phyloP scores from a whole-genome alignment of 108 stramenopile genomes.

The Cyclotella cryptica region DNA sequence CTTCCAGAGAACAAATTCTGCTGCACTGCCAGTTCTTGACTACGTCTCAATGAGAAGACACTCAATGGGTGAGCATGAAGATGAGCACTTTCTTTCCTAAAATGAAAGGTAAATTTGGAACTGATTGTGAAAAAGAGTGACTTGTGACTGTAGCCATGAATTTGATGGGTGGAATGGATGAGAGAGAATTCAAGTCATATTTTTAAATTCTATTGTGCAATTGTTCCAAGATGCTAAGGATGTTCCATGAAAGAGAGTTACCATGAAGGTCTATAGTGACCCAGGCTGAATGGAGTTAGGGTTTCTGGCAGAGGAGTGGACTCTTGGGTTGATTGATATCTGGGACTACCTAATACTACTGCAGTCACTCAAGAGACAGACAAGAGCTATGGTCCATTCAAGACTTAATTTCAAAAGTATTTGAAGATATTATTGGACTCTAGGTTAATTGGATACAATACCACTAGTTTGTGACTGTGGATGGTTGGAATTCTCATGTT shows the following conservation, averaged over 20 bases:
- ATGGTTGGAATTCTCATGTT: too few species aligned
- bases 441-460: too few species aligned
- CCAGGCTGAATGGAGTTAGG: constrained; percentile 24
- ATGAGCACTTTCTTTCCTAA: constrained; percentile 20
- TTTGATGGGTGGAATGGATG: constrained; percentile 34
- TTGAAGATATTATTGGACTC: too few species aligned
- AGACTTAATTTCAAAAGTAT: too few species aligned
- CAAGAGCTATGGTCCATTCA: too few species aligned
- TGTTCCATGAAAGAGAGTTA: constrained; percentile 22
- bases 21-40: constrained; percentile 29
- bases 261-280: constrained; percentile 35
- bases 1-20: constrained; percentile 12
- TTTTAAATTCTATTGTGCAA: constrained; percentile 14
- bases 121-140: not conserved
- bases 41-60: constrained; percentile 29
- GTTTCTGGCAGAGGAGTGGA: constrained; percentile 13
- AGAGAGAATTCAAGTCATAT: constrained; percentile 16
- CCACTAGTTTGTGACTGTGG: too few species aligned
- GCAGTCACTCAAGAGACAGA: not conserved
- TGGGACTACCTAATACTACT: constrained; percentile 31
- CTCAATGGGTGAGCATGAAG: constrained; percentile 2
- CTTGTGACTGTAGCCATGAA: constrained; percentile 22
- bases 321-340: constrained; percentile 18
- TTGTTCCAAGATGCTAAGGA: constrained; percentile 38
- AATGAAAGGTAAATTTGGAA: constrained; percentile 23